Evolutionary conservation across 805 yeast genomes (phyloP), one percentile per base, ranked within the genome.

Genomic region (Starmerella gropengiesseri): DNA sequence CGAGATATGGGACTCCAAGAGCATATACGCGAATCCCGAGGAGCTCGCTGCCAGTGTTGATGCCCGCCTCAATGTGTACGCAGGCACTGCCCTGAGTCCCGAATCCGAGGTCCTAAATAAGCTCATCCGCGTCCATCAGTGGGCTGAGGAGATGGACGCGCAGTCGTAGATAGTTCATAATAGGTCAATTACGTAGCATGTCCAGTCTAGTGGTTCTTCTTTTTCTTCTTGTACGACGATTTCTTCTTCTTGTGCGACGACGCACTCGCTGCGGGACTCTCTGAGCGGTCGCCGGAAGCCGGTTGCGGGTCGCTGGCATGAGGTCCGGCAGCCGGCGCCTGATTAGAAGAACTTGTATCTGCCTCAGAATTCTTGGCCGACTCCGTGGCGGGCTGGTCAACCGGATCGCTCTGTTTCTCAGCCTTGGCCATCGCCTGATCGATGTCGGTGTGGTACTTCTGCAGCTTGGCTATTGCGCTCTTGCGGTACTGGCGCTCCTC

Each of bases 381-480:
- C n/a, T 16, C 9, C 23, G 36, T 17, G 32, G 17, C 17, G 20
- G 18, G 28, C 22, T 7, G 11, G 3, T 12, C 40, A 12, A 33
- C 12, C 16, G n/a, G 22, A n/a, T 17, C 19, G 5, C 17, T 19
- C 36, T 36, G 29, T 8, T 38, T 39, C 26, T 28, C 40, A 9
- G 27, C 27, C 27, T n/a, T 22, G 22, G 31, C 25, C 40, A 33
- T 38, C 19, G 57, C 57, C 21, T 21, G 32, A 41, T 62, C 66
- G 19, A 62, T 44, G 21, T 45, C 36, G 18, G 40, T 34, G 44
- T 62, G 65, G 45, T 52, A 54, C 31, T 43, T 22, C 44, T 62
- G 65, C 39, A 62, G 45, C 36, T 43, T 48, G 37, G 59, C 61
- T 41, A 62, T 59, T 7, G 60, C 62, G n/a, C 40, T 38, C 44